phyloP scores from a whole-genome alignment of 176 grass and related monocot species.

The Saccharum officinarum region DNA sequence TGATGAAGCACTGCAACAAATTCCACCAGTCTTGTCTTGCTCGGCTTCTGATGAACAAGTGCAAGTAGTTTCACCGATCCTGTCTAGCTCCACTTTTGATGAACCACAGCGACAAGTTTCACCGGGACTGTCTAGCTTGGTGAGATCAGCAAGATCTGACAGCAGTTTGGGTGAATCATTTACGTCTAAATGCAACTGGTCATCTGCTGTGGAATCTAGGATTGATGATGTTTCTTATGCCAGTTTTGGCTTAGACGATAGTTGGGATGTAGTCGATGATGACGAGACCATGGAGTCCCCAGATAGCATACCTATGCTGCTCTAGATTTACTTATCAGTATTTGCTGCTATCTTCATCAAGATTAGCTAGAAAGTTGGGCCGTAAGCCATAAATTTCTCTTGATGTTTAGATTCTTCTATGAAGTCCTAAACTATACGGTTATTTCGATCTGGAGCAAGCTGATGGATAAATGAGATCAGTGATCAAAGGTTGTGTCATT shows the following conservation, averaged over 20 bases:
- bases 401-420: neutral
- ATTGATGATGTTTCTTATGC: neutral
- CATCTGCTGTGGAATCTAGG: constrained; percentile 20
- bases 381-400: neutral
- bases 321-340: neutral
- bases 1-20: neutral
- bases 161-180: constrained; percentile 20
- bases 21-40: constrained; percentile 13
- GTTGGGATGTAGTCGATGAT: constrained; percentile 36
- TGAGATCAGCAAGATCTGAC: constrained; percentile 1
- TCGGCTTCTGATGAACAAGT: neutral
- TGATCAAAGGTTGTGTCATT: neutral
- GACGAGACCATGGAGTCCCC: neutral
- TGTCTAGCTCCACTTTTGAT: constrained; percentile 11
- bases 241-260: constrained; percentile 15
- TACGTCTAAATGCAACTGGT: constrained; percentile 2
- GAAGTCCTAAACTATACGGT: too few relatives aligned
- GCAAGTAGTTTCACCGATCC: constrained; percentile 6
- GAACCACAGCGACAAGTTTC: constrained; percentile 10
- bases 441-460: neutral
- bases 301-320: neutral
- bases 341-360: neutral
- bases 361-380: neutral
- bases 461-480: neutral
- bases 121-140: constrained; percentile 16